Evolutionary conservation across 164 flowering plant species (phyloP), one percentile per base, ranked within the genome.

Genomic region (Magnolia kwangsiensis): DNA sequence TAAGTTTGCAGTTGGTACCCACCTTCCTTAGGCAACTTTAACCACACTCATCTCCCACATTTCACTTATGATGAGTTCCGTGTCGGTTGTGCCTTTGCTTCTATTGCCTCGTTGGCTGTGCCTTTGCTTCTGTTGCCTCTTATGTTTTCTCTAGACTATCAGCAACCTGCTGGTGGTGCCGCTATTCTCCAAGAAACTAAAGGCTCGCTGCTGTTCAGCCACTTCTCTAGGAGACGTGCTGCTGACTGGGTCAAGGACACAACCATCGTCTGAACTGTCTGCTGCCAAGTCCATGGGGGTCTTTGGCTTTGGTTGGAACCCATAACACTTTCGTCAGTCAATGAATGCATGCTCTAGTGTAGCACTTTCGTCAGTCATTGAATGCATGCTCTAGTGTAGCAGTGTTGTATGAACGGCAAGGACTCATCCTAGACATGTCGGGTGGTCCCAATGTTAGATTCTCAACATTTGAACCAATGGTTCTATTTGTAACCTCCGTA

Each of bases 201-300:
- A 2, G 51, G 72, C 51, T 69, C 8, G 50, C 50, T 3, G 49
- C 19, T 69, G 18, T 45, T 69, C 72, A 69, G 37, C 72, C 72
- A 51, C 72, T 24, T 69, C 72, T 69, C 1, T 69, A 69, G 58
- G 73, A 71, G 59, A 45, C 50, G 55, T 45, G 27, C 27, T 4
- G 27, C 55, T 49, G 70, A 67, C 49, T 67, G 70, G 70, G 70
- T 67, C 24, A n/a, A 71, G 51, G 73, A 69, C 31, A 71, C 73
- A 71, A 49, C 73, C 73, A 49, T 71, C 73, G 27, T 71, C 58
- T 3, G 27, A 71, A 71, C 73, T n/a, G 27, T 71, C 1, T 71
- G 73, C 73, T 71, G 9, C 73, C 73, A 71, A 71, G 73, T 71
- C 73, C 19, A 71, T 71, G 58, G 73, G 73, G 6, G 55, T 55